A percentile compares a stretch with the other conserved stretches of the same genome.
phyloP scores from a whole-genome alignment of 768 basidiomycete species.

The Plicaturopsis crispa region DNA sequence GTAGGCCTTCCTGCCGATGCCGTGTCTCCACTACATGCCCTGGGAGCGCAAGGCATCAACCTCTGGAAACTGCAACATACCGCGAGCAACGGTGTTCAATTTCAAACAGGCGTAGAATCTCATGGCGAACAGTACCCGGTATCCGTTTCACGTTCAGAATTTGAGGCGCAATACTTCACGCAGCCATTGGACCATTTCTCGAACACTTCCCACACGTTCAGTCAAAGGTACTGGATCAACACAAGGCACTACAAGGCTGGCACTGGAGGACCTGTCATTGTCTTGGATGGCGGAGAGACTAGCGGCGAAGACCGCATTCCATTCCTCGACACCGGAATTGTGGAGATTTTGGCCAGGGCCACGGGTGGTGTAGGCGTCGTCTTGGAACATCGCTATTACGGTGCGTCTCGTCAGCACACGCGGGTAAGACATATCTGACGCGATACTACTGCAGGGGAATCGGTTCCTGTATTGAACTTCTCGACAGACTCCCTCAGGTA shows the following conservation, averaged over 20 bases:
- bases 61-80: slow-evolving; percentile 46
- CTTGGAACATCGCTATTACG: slow-evolving; percentile 92
- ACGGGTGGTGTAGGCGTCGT: slow-evolving; percentile 87
- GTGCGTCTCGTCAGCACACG: slow-evolving; percentile 23
- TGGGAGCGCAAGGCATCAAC: slow-evolving; percentile 58
- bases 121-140: slow-evolving; percentile 9
- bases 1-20: too few relatives aligned
- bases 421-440: neutral
- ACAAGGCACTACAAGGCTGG: slow-evolving; percentile 69
- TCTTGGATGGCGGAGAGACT: slow-evolving; percentile 92
- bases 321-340: slow-evolving; percentile 43
- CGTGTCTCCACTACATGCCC: too few relatives aligned
- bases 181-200: slow-evolving; percentile 86
- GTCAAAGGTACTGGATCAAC: slow-evolving; percentile 91
- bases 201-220: slow-evolving; percentile 50
- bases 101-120: slow-evolving; percentile 12
- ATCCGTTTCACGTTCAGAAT: slow-evolving; percentile 24
- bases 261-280: slow-evolving; percentile 73
- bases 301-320: slow-evolving; percentile 60
- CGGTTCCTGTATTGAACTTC: slow-evolving; percentile 69
- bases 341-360: slow-evolving; percentile 75
- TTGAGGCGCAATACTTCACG: slow-evolving; percentile 61
- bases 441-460: slow-evolving; percentile 40
- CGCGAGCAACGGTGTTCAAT: slow-evolving; percentile 11
- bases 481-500: slow-evolving; percentile 79